Evolutionary conservation across 176 grass and related monocot species (phyloP).

Genomic region (Avena insularis): DNA sequence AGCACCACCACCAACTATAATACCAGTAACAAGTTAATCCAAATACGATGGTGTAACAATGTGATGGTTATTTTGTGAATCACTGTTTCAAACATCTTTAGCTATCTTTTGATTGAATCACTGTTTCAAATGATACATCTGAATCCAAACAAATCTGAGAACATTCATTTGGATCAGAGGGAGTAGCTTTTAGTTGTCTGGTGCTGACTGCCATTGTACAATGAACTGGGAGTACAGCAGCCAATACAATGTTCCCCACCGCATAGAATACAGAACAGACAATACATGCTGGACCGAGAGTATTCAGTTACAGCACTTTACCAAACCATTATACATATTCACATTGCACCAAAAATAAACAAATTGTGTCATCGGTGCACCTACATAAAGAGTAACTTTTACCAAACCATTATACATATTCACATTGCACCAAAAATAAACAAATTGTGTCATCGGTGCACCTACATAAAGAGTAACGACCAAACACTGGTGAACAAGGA

Average conservation of each 20-base stretch:
- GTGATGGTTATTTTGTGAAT: too few species aligned
- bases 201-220: not conserved
- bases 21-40: not conserved
- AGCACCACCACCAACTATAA: not conserved
- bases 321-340: not conserved
- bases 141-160: too few species aligned
- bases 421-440: slow-evolving; percentile 2
- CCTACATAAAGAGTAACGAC: not conserved
- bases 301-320: not conserved
- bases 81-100: too few species aligned
- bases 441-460: not conserved
- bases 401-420: not conserved
- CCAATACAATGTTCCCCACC: too few species aligned
- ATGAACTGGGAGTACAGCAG: not conserved
- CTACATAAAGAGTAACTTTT: not conserved
- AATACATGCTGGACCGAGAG: too few species aligned
- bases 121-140: not conserved
- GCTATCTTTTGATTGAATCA: not conserved
- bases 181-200: not conserved
- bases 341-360: not conserved
- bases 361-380: not conserved
- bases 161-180: too few species aligned
- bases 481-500: not conserved
- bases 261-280: not conserved
- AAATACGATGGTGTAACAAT: not conserved